Percentiles rank a stretch among this genome's conserved stretches.
Conservation (phyloP, 306 rosid species). For the Cotoneaster glaucophyllus region DNA sequence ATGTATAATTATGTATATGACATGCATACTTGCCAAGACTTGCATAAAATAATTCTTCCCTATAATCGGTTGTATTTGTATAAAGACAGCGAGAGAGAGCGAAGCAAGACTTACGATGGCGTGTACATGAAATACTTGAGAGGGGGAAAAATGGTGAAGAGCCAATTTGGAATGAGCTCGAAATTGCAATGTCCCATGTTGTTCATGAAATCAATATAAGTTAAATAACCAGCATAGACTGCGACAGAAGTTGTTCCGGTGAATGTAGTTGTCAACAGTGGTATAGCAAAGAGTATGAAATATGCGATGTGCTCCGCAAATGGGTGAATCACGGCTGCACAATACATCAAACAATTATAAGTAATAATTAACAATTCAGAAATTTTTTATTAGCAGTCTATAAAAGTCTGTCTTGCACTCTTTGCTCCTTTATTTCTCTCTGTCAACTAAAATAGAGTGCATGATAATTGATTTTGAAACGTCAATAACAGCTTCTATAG, state of each 20-base stretch:
- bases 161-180: conserved; percentile 35
- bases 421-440: background rate
- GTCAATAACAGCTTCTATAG: no score
- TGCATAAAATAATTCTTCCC: background rate
- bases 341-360: background rate
- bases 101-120: conserved; percentile 28
- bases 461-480: background rate
- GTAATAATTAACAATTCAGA: no score
- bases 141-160: conserved; percentile 38
- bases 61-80: background rate
- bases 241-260: conserved; percentile 14
- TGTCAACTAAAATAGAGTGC: background rate
- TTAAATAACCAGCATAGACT: conserved; percentile 1
- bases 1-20: background rate
- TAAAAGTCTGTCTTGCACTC: background rate
- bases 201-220: conserved; percentile 41
- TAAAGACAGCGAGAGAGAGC: background rate
- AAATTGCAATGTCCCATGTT: conserved; percentile 49
- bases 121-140: conserved; percentile 40
- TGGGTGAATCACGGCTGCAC: conserved; percentile 47
- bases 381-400: background rate
- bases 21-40: background rate
- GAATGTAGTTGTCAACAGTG: background rate
- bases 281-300: conserved; percentile 27
- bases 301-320: conserved; percentile 41